These are phyloP conservation scores for Ustilago trichophora DNA, from an alignment of 1,284 basidiomycete genomes.

Conservation along the genomic window DNA sequence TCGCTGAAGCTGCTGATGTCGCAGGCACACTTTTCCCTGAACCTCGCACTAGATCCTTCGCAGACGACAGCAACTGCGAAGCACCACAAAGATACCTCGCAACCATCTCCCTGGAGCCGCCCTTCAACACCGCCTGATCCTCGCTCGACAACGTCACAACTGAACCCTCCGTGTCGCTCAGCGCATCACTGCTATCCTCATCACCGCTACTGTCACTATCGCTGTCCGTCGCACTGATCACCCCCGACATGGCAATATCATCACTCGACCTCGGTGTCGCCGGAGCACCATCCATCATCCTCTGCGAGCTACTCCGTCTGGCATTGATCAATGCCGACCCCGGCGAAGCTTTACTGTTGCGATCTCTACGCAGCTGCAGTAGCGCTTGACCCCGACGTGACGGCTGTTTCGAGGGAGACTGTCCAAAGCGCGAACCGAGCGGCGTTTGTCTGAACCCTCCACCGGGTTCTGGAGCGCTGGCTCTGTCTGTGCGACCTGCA, in stretches of 20 bases:
- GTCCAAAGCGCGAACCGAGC: constrained; percentile 3
- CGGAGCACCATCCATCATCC: constrained; percentile 8
- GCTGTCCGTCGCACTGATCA: constrained; percentile 8
- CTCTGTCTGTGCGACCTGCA: too few relatives aligned
- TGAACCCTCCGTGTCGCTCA: constrained; percentile 10
- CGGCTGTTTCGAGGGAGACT: constrained; percentile 8
- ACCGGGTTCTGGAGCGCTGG: constrained; percentile 1
- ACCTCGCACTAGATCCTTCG: too few relatives aligned
- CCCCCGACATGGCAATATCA: constrained; percentile 12
- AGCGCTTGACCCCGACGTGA: constrained; percentile 22
- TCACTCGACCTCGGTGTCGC: constrained; percentile 43
- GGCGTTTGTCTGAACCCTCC: background rate
- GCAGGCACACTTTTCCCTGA: too few relatives aligned
- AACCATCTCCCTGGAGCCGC: constrained; percentile 8
- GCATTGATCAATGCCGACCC: background rate
- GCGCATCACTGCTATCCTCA: constrained; percentile 22
- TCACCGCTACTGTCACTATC: constrained; percentile 14
- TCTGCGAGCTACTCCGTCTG: constrained; percentile 7
- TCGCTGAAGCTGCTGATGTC: too few relatives aligned
- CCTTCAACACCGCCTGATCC: constrained; percentile 16
- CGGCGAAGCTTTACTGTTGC: constrained; percentile 18
- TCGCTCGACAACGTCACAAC: constrained; percentile 4
- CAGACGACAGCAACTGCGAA: too few relatives aligned
- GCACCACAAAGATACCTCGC: constrained; percentile 11
- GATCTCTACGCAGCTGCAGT: constrained; percentile 21